Percentiles rank a stretch among this genome's conserved stretches.
Conservation (phyloP, 78 protist species). For the Capsaspora owczarzaki region DNA sequence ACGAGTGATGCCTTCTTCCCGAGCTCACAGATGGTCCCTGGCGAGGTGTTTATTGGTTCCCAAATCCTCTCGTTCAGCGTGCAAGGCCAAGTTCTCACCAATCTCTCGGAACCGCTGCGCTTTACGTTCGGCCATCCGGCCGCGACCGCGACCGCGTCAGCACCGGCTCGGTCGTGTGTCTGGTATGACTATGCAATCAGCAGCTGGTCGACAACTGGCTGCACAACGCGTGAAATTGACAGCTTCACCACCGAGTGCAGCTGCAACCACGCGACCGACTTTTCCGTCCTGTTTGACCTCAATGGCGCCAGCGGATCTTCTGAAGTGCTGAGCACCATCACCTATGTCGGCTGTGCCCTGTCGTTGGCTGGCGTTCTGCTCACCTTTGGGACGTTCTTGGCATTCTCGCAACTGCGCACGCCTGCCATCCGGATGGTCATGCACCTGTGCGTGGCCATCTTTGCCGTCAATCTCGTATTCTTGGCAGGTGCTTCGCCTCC, state of each 20-base stretch:
- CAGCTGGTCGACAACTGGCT: too few relatives aligned
- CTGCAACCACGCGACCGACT: not conserved
- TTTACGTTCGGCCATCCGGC: too few relatives aligned
- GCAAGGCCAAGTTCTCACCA: too few relatives aligned
- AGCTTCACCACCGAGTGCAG: not conserved
- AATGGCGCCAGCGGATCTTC: not conserved
- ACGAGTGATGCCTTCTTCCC: too few relatives aligned
- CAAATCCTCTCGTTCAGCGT: too few relatives aligned
- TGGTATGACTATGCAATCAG: too few relatives aligned
- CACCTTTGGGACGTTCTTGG: not conserved
- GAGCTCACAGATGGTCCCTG: too few relatives aligned
- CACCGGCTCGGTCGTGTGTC: too few relatives aligned
- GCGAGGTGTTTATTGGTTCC: too few relatives aligned
- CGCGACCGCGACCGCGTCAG: too few relatives aligned
- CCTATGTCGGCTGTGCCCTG: constrained; percentile 2
- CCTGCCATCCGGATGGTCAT: not conserved
- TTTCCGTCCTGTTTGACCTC: not conserved
- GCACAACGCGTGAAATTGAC: too few relatives aligned
- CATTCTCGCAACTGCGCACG: not conserved
- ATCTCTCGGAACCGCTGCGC: too few relatives aligned
- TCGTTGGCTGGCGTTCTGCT: not conserved
- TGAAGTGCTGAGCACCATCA: not conserved
- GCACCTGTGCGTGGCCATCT: not conserved
- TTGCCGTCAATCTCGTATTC: not conserved
- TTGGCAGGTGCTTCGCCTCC: not conserved